Evolutionary conservation across 148 eudicot species (phyloP), one percentile per base, ranked within the genome.

Genomic region (Spergularia marina): DNA sequence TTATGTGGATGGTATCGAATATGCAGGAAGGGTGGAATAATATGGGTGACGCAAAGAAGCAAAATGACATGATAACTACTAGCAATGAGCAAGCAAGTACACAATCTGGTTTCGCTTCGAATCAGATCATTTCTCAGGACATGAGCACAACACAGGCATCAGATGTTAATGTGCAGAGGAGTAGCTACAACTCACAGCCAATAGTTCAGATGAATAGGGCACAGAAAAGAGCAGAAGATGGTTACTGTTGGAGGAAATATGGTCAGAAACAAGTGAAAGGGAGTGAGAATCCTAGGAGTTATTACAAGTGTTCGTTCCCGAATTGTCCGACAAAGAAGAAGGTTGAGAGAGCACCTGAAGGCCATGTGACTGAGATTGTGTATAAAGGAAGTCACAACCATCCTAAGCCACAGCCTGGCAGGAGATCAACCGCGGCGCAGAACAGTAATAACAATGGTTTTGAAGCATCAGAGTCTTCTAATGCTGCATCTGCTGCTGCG

Each of bases 191-290:
- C 51, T 63, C 84, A 20, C 76, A 76, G 25, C 80, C 83, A 53
- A 15, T 34, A 64, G 78, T 86, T 56, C 91, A 87, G 25, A 83
- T 80, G 78, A 63, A 79, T 53, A 83, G 92, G 79, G 84, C 91
- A 21, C 88, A 87, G 55, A 90, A 70, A 57, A 82, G 82, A 79
- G 85, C 92, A 20, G 94, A 90, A 30, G 93, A 89, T 41, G 93
- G 93, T 6, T 87, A 89, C 66, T 87, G 85, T 8, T 91, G 97
- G 97, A 79, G 94, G 39, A 92, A 92, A 74, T 92, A 92, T 34
- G 97, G 97, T 3, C 91, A 92, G 49, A 92, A 92, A 65, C 91
- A 88, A 74, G 94, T 92, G 12, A 92, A 90, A 72, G 92, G 97
- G 5, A 90, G 97, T 67, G 86, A 88, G 68, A 92, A 92, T 75